Evolutionary conservation across 176 grass and related monocot species (phyloP).

Genomic region (Oryza punctata): DNA sequence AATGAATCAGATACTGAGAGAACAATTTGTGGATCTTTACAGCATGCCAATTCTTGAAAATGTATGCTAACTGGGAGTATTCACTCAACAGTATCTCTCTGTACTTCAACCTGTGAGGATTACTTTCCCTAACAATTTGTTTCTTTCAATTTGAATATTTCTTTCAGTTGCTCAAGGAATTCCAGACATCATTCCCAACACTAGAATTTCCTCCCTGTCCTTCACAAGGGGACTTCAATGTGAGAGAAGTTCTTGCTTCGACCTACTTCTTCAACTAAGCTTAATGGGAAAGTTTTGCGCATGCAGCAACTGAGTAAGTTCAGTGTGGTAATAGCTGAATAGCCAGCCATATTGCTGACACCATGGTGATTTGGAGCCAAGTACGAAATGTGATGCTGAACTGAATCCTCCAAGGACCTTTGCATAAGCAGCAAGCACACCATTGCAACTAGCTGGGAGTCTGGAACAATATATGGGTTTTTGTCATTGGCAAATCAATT

Average conservation of each 20-base stretch:
- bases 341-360: background rate
- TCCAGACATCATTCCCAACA: slow-evolving; percentile 66
- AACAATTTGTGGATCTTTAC: slow-evolving; percentile 93
- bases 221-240: slow-evolving; percentile 70
- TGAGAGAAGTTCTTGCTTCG: slow-evolving; percentile 72
- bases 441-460: background rate
- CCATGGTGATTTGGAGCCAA: background rate
- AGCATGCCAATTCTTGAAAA: slow-evolving; percentile 91
- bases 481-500: background rate
- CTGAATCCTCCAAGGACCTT: too few species aligned
- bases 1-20: slow-evolving; percentile 93
- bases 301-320: background rate
- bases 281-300: background rate
- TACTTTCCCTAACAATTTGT: background rate
- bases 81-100: background rate
- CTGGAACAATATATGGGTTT: background rate
- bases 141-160: slow-evolving; percentile 29
- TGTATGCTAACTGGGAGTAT: slow-evolving; percentile 46
- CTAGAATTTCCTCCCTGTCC: slow-evolving; percentile 80
- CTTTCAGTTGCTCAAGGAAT: slow-evolving; percentile 75
- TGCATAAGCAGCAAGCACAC: slow-evolving; percentile 9
- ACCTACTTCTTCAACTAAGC: slow-evolving; percentile 95
- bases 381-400: background rate
- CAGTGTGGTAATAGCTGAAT: background rate
- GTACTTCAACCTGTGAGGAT: background rate